phyloP scores from a whole-genome alignment of 129 eudicot genomes.

The Ambrosia artemisiifolia region DNA sequence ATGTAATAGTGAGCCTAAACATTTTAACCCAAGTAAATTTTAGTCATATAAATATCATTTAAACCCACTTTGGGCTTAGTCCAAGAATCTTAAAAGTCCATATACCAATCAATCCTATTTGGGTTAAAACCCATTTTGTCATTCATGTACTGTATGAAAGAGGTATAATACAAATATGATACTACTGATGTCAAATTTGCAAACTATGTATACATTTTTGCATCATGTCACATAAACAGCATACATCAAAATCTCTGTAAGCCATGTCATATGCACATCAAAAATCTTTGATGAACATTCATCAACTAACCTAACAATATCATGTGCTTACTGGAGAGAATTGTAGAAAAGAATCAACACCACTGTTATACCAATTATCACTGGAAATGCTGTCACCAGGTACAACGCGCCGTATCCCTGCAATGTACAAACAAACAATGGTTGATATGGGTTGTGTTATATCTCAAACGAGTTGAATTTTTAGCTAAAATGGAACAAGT shows the following conservation, averaged over 20 bases:
- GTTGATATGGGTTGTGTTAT: neutral
- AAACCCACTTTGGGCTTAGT: no score
- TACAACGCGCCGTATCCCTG: conserved; percentile 93
- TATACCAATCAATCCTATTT: no score
- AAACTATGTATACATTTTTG: neutral
- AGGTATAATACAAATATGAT: neutral
- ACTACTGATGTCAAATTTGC: neutral
- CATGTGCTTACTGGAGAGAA: conserved; percentile 62
- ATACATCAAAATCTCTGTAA: conserved; percentile 14
- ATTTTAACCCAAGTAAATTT: no score
- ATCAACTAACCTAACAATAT: conserved; percentile 22
- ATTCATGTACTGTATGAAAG: neutral
- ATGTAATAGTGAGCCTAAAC: no score
- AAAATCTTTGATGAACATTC: conserved; percentile 16
- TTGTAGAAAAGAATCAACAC: conserved; percentile 89
- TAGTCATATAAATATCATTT: no score
- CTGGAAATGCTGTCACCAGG: conserved; percentile 82
- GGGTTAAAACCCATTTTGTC: no score
- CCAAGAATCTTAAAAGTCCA: no score
- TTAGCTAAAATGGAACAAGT: neutral
- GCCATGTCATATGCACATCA: neutral
- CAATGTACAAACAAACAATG: conserved; percentile 22
- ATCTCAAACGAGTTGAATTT: neutral
- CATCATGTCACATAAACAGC: neutral
- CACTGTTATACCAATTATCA: conserved; percentile 85